Base-by-base conservation (phyloP, 805 yeast species). In the Ogataea minuta region DNA sequence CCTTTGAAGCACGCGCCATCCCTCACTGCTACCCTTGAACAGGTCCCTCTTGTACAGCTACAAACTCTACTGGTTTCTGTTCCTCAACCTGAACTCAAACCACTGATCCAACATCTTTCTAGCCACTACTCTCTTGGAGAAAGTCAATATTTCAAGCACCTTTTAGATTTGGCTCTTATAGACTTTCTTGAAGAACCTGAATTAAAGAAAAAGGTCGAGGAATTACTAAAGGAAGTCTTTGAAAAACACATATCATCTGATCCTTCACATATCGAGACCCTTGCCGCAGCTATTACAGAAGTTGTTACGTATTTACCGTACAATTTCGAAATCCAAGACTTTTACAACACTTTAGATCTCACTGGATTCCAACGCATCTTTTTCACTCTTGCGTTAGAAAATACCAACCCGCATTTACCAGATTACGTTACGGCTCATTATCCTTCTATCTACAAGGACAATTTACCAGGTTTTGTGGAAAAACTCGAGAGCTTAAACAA, bases 401-500 rank as follows among this genome's bases (percentile, higher is more conserved):
- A 47, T 19, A 19, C 21, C 8, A 8, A 19, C 21, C 21, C 21
- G 8, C 17, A 23, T 6, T 44, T 36, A n/a, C 32, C 28, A 12
- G 31, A 34, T 6, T 32, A 32, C 10, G 17, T 53, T 20, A 28
- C 49, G n/a, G 33, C 43, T 20, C 56, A 59, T 41, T 40, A 59
- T 35, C 58, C 56, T 4, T 36, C 49, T 4, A 38, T 49, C 30
- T 60, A 60, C 34, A 34, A 50, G 23, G 42, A 46, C 23, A 52
- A 53, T 28, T 41, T 57, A 23, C 53, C 56, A n/a, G 60, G 60
- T 32, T 46, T 59, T 20, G 56, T 56, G 21, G 49, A 48, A 33
- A 54, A 57, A 54, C 43, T 56, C 16, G 52, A 56, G 34, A 35
- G 43, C 23, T 41, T 56, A 31, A 44, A 44, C 17, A 35, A 33